phyloP scores from a whole-genome alignment of 179 eudicot genomes.

The Sideroxylon spinosum region DNA sequence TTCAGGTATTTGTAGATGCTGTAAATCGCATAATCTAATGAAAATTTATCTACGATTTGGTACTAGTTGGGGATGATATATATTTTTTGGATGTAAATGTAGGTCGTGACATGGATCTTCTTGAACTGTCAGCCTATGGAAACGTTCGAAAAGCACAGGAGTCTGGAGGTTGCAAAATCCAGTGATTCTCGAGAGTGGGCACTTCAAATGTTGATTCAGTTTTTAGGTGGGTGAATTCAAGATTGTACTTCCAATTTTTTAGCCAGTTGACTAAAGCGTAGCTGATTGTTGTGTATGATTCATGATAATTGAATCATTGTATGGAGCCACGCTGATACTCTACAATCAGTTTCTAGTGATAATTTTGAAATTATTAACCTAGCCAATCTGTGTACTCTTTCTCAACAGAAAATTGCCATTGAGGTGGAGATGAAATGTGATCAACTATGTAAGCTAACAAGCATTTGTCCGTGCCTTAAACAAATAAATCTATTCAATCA shows the following conservation, averaged over 20 bases:
- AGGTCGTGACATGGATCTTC: slow-evolving; percentile 81
- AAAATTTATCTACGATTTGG: background rate
- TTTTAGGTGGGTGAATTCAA: background rate
- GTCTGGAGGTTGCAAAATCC: slow-evolving; percentile 85
- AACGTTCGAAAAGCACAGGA: slow-evolving; percentile 77
- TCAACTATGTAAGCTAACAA: too few species aligned
- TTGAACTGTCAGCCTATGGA: slow-evolving; percentile 79
- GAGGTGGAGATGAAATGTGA: too few species aligned
- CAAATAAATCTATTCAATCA: too few species aligned
- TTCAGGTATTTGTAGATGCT: slow-evolving; percentile 34
- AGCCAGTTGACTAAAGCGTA: background rate
- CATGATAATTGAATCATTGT: background rate
- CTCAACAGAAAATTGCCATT: background rate
- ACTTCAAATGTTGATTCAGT: background rate
- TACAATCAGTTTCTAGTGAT: slow-evolving; percentile 3
- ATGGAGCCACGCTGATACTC: background rate
- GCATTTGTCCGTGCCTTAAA: too few species aligned
- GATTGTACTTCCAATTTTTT: background rate
- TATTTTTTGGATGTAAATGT: background rate
- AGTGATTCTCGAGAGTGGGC: slow-evolving; percentile 23
- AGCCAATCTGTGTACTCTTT: background rate
- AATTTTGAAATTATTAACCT: background rate
- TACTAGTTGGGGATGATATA: background rate
- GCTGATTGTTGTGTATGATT: background rate
- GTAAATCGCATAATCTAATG: background rate